These are phyloP conservation scores for Rhododendron mucronatum DNA, from an alignment of 148 eudicot genomes.

Conservation along the genomic window DNA sequence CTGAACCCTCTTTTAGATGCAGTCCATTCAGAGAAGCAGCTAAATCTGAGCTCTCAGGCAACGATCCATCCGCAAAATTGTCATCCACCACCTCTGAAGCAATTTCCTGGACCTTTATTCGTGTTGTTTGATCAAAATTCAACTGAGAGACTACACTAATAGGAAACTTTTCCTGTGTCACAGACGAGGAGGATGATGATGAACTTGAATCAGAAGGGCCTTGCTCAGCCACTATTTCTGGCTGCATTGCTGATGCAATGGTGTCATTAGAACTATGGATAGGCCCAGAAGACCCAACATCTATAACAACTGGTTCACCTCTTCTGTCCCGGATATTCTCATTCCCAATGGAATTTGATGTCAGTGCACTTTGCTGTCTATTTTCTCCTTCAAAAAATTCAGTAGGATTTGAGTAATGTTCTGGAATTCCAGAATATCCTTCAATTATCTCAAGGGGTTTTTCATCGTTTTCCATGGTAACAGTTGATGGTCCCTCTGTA, in stretches of 20 bases:
- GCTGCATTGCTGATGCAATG: neutral
- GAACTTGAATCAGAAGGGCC: slow-evolving; percentile 17
- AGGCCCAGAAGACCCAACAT: slow-evolving; percentile 1
- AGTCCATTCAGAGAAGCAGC: neutral
- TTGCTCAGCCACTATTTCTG: slow-evolving; percentile 8
- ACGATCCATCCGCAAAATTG: neutral
- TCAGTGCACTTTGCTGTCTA: neutral
- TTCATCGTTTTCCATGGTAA: neutral
- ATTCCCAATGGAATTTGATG: slow-evolving; percentile 4
- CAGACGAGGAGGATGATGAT: slow-evolving; percentile 3
- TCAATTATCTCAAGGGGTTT: neutral
- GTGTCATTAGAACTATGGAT: slow-evolving; percentile 1
- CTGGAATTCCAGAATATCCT: neutral
- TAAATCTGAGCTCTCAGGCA: neutral
- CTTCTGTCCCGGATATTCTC: neutral
- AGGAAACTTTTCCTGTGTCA: neutral
- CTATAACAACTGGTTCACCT: neutral
- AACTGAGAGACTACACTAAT: neutral
- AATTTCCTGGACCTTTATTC: neutral
- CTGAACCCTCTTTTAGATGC: neutral
- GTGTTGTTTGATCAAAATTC: neutral
- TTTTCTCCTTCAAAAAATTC: neutral
- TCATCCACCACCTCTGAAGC: slow-evolving; percentile 3
- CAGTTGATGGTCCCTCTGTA: neutral
- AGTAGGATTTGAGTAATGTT: neutral